These are phyloP conservation scores for Nepenthes gracilis DNA, from an alignment of 148 eudicot species.

Conservation along the genomic window DNA sequence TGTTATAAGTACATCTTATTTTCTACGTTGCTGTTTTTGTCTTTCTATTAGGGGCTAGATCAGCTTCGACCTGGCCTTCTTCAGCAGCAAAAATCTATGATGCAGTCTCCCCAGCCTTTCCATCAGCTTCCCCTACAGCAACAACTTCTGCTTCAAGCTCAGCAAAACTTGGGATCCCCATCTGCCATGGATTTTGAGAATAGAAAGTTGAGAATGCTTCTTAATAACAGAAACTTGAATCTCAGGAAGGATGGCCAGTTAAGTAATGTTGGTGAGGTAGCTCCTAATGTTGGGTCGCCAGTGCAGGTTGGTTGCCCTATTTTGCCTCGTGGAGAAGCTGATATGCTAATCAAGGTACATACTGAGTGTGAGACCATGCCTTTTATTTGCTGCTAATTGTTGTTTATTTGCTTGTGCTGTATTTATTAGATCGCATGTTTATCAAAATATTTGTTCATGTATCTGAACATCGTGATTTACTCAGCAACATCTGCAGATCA, in stretches of 20 bases:
- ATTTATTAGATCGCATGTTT: not conserved
- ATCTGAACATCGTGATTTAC: not conserved
- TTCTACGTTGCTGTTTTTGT: not conserved
- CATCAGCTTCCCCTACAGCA: conserved; percentile 54
- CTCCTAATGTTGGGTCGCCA: conserved; percentile 52
- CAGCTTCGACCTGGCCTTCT: conserved; percentile 35
- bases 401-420: not conserved
- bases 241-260: conserved; percentile 56
- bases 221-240: conserved; percentile 38
- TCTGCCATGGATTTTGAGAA: conserved; percentile 46
- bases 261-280: conserved; percentile 44
- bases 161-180: conserved; percentile 48
- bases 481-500: conserved; percentile 42
- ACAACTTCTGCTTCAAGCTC: conserved; percentile 49
- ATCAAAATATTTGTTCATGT: not conserved
- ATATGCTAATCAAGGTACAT: conserved; percentile 39
- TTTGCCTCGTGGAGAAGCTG: conserved; percentile 39
- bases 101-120: conserved; percentile 51
- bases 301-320: conserved; percentile 39
- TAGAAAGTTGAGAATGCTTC: conserved; percentile 47
- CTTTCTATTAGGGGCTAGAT: not conserved
- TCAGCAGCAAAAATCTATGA: conserved; percentile 50
- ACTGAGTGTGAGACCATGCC: not conserved
- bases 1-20: not conserved
- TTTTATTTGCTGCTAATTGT: not conserved